Evolutionary conservation across 2,329 filamentous ascomycete genomes (phyloP), one percentile per base, ranked within the genome.

Genomic region (Aspergillus vadensis): DNA sequence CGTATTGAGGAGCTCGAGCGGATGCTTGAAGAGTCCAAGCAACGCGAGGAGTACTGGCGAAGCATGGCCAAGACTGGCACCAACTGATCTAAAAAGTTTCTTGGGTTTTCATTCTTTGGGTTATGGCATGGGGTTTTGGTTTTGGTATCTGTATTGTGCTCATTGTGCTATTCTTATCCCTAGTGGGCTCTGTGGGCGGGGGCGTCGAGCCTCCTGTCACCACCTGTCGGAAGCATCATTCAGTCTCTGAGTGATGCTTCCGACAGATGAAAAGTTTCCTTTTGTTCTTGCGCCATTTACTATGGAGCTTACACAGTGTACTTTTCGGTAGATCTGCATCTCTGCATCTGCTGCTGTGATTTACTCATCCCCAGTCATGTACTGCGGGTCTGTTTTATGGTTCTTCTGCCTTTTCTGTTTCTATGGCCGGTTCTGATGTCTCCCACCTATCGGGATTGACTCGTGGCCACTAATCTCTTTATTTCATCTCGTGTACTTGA

Each of bases 1-100:
- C 83, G 86, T 70, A 92, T 96, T 70, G 83, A 81, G 17, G 87
- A 90, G 73, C 80, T 94, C 27, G 83, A 88, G 75, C 82, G 83
- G 43, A 58, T 65, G 36, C 61, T 78, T 6, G 69, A 71, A 7
- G 70, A 77, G 58, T 67, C 73, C 43, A 68, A 74, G 53, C 67
- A 69, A 53, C 59, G 76, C 44, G 73, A 78, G 67, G 72, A 78
- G 55, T 73, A 76, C 61, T 77, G 74, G 74, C 77, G 75, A 65
- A 64, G 67, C 19, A 44, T 74, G 57, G 73, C 74, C 27, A 27
- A 67, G 58, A 58, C 64, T 58, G 56, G 67, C 55, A 50, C 67
- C 48, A 65, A 52, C 15, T 32, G 39, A 61, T 52, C 58, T 69
- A 67, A 70, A 64, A 52, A 43, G 32, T 36, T 63, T 39, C 44